Evolutionary conservation across 148 eudicot genomes (phyloP), one percentile per base, ranked within the genome.

Genomic region (Rhododendron ferrugineum): DNA sequence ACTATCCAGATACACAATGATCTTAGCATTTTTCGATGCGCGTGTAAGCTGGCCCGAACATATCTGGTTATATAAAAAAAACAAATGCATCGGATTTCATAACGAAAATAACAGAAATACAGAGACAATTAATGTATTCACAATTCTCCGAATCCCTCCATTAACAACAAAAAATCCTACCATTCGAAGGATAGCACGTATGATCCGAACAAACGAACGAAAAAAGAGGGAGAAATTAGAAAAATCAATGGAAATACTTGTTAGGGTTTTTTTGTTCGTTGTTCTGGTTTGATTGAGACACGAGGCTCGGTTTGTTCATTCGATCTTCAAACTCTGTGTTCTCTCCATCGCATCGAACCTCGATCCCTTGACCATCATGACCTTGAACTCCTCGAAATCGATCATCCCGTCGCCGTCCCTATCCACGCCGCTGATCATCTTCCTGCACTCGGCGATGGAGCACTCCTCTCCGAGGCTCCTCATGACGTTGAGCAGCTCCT

Each of bases 401-500:
- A 91, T 89, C 75, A 81, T 89, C 3, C 94, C 94, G 40, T 92
- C 89, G 13, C 94, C 94, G 23, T 92, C 89, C 4, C 46, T 28
- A 89, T 92, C 94, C 14, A 91, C 90, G 0, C 90, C 89, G 3
- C 89, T 74, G 32, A 90, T 92, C 92, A 92, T 92, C 89, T 87
- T 87, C 85, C 34, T 28, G 85, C 94, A 90, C 82, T 92, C 92
- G 0, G 84, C 52, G 28, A 89, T 60, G 15, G 91, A 81, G 73
- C 92, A 90, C 5, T 88, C 85, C 14, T 92, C 94, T 10, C 92
- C 94, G 22, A 90, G 70, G 60, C 90, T 89, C 81, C 23, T 84
- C 85, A 92, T 34, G 36, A 92, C 92, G 9, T 84, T 81, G 83
- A 52, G 81, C 88, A 92, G 79, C 70, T 90, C 94, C 62, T 89